Conservation (phyloP, 805 yeast species). For the Candida morakotiae region DNA sequence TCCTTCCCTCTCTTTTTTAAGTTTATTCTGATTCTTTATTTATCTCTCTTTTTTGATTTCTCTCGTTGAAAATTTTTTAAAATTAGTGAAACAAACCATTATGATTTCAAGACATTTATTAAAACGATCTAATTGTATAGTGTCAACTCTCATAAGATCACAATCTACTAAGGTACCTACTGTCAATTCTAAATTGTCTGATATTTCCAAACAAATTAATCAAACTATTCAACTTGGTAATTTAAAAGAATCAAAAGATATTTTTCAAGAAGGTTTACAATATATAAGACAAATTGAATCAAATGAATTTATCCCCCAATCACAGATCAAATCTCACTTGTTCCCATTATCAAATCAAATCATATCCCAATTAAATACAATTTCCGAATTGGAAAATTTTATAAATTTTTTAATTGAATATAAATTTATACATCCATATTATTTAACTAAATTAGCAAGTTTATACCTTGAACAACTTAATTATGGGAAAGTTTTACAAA, state of each 20-base stretch:
- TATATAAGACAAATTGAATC: constrained; percentile 35
- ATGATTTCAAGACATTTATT: constrained; percentile 3
- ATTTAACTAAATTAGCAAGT: constrained; percentile 21
- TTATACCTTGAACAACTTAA: constrained; percentile 13
- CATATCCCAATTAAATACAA: constrained; percentile 12
- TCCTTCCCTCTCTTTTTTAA: too few species aligned
- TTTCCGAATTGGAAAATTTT: constrained; percentile 18
- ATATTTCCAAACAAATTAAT: constrained; percentile 29
- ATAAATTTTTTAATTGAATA: constrained; percentile 16
- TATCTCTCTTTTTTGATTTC: too few species aligned
- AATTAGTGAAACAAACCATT: too few species aligned
- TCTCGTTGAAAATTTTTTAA: background rate
- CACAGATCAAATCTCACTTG: constrained; percentile 21
- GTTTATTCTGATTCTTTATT: too few species aligned
- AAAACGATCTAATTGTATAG: too few species aligned
- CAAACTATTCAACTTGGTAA: constrained; percentile 17
- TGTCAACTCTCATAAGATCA: too few species aligned
- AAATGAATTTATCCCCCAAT: constrained; percentile 25
- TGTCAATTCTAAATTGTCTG: constrained; percentile 27
- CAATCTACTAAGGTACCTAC: too few species aligned
- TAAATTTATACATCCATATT: constrained; percentile 30
- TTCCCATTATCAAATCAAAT: constrained; percentile 22
- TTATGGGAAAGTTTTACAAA: constrained; percentile 22
- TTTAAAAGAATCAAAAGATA: constrained; percentile 28
- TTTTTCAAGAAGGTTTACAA: constrained; percentile 37